These are phyloP conservation scores for Capsella bursapastoris DNA, from an alignment of 345 rosid genomes.

Conservation along the genomic window DNA sequence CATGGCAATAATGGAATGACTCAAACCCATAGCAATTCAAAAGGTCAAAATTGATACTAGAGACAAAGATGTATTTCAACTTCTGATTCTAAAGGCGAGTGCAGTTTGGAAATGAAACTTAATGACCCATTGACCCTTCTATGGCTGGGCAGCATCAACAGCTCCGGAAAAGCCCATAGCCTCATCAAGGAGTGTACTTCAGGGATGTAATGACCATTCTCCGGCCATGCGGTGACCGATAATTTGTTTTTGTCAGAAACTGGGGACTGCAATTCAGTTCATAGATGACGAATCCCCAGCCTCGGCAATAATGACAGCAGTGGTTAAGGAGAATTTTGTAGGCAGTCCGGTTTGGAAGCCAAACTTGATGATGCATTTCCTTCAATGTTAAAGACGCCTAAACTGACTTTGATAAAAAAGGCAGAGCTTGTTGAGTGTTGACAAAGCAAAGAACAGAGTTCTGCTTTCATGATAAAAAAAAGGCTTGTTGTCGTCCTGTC, in stretches of 20 bases:
- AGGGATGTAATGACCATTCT: neutral
- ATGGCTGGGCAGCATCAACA: neutral
- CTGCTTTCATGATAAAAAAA: neutral
- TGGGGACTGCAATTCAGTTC: neutral
- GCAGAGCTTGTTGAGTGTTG: no score
- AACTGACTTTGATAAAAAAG: neutral
- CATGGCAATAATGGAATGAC: constrained; percentile 10
- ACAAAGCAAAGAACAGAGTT: neutral
- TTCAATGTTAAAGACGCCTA: constrained; percentile 6
- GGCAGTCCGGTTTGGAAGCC: neutral
- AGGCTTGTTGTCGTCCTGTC: neutral
- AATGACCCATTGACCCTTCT: constrained; percentile 15
- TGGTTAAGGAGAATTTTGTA: neutral
- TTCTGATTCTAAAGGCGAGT: constrained; percentile 1
- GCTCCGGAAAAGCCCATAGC: neutral
- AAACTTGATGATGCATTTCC: constrained; percentile 4
- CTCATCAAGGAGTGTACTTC: neutral
- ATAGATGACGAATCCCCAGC: neutral
- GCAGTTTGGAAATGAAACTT: neutral
- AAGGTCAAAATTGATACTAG: neutral
- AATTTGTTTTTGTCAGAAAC: neutral
- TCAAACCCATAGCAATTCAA: constrained; percentile 8
- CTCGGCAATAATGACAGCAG: neutral
- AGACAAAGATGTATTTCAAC: neutral
- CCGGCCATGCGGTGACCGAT: neutral